A percentile compares a stretch with the other conserved stretches of the same genome.
Evolutionary conservation across 2,329 filamentous ascomycete species (phyloP).

Genomic region (Drechslerella stenobrocha): DNA sequence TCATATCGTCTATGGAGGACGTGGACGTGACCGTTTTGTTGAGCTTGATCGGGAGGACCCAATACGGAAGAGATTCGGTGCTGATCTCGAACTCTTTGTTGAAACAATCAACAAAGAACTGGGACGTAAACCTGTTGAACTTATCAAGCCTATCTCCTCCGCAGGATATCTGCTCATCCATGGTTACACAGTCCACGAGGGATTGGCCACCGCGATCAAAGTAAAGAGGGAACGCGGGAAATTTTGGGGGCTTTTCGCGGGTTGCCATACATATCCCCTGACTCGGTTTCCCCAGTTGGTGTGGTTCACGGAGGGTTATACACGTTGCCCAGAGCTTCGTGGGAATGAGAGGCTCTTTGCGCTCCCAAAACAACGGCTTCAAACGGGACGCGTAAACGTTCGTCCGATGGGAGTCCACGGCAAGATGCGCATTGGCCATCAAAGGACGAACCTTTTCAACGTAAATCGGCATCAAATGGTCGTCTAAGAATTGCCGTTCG

Average conservation of each 20-base stretch:
- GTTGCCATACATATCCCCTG: slow-evolving; percentile 72
- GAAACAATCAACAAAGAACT: slow-evolving; percentile 80
- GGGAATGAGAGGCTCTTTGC: slow-evolving; percentile 55
- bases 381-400: slow-evolving; percentile 74
- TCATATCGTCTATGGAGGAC: slow-evolving; percentile 53
- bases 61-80: slow-evolving; percentile 73
- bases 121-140: slow-evolving; percentile 73
- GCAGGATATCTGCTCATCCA: slow-evolving; percentile 59
- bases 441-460: slow-evolving; percentile 68
- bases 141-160: slow-evolving; percentile 59
- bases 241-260: slow-evolving; percentile 64
- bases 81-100: slow-evolving; percentile 77
- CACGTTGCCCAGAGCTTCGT: slow-evolving; percentile 33
- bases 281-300: slow-evolving; percentile 64
- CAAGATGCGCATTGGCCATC: slow-evolving; percentile 85
- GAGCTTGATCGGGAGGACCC: slow-evolving; percentile 67
- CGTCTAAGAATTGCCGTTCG: slow-evolving; percentile 69
- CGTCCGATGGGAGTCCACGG: slow-evolving; percentile 76
- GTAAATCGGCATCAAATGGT: slow-evolving; percentile 73
- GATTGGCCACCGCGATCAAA: slow-evolving; percentile 68
- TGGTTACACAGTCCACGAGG: slow-evolving; percentile 60
- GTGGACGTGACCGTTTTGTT: slow-evolving; percentile 36
- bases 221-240: slow-evolving; percentile 73
- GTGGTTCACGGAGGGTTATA: slow-evolving; percentile 64
- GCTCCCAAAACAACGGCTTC: slow-evolving; percentile 75